These are phyloP conservation scores for Linum tenue DNA, from an alignment of 345 rosid genomes.

Conservation along the genomic window DNA sequence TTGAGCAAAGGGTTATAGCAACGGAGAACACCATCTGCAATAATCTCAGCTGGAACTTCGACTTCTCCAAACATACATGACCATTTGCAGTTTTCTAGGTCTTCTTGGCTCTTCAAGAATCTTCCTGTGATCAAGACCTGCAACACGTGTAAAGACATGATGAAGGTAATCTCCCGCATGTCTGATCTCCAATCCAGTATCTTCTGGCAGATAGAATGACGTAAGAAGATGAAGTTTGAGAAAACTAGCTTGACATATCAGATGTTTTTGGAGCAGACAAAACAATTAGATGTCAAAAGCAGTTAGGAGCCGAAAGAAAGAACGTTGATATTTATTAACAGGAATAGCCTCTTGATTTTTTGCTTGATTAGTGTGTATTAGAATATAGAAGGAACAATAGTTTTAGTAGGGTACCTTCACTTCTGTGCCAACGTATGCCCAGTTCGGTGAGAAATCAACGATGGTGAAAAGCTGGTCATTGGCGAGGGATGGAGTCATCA, in stretches of 20 bases:
- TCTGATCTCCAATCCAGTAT: background rate
- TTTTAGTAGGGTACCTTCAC: conserved; percentile 47
- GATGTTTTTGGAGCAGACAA: background rate
- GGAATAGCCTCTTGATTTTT: conserved; percentile 4
- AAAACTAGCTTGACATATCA: background rate
- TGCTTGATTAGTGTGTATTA: conserved; percentile 2
- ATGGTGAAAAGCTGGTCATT: conserved; percentile 80
- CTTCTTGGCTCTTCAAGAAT: conserved; percentile 55
- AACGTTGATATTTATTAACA: background rate
- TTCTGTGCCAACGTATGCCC: conserved; percentile 56
- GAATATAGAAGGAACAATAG: conserved; percentile 1
- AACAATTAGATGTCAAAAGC: no score
- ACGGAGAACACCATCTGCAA: conserved; percentile 71
- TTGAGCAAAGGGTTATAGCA: conserved; percentile 57
- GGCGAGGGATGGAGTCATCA: conserved; percentile 66
- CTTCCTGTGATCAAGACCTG: conserved; percentile 72
- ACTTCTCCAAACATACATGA: conserved; percentile 98
- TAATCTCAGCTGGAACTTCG: conserved; percentile 82
- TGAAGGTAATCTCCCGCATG: background rate
- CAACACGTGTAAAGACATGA: background rate
- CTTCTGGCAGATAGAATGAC: conserved; percentile 7
- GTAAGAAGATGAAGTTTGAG: conserved; percentile 4
- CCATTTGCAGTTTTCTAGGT: conserved; percentile 47
- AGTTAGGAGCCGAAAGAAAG: no score
- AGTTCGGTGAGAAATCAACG: conserved; percentile 75